These are phyloP conservation scores for Globomyces sp. DNA, from an alignment of 371 early-diverging fungal species.

Conservation along the genomic window DNA sequence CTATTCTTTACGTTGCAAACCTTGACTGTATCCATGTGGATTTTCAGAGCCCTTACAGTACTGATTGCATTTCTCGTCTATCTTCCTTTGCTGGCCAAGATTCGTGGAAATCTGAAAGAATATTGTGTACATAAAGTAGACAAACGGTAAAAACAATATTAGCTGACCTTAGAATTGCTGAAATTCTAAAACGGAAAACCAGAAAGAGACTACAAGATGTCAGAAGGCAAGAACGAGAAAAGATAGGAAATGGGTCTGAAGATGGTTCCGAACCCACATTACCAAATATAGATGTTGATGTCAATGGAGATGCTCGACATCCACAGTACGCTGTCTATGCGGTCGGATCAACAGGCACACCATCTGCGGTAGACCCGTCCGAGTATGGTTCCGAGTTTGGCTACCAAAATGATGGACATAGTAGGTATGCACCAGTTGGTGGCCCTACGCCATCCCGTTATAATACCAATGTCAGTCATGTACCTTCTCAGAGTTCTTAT, in stretches of 20 bases:
- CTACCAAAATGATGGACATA: background rate
- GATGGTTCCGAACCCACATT: conserved; percentile 32
- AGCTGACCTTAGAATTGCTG: conserved; percentile 31
- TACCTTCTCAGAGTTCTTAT: too few relatives aligned
- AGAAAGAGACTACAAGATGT: conserved; percentile 44
- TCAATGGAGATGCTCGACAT: conserved; percentile 3
- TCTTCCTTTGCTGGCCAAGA: conserved; percentile 73
- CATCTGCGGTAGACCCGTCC: background rate
- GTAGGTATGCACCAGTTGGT: too few relatives aligned
- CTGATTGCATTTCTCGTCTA: conserved; percentile 71
- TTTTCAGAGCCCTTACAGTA: conserved; percentile 54
- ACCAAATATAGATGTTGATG: conserved; percentile 39
- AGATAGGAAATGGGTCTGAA: conserved; percentile 21
- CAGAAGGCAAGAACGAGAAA: conserved; percentile 39
- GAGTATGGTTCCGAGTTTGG: conserved; percentile 7
- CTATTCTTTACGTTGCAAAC: conserved; percentile 32
- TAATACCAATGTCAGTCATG: too few relatives aligned
- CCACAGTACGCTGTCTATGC: conserved; percentile 3
- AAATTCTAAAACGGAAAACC: conserved; percentile 41
- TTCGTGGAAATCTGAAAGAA: conserved; percentile 88
- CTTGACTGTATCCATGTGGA: conserved; percentile 69
- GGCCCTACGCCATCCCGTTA: too few relatives aligned
- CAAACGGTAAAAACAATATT: conserved; percentile 54
- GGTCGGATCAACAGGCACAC: background rate
- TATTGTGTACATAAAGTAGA: conserved; percentile 90